Conservation (phyloP, 139 green algal species). For the Haematococcus sp. region DNA sequence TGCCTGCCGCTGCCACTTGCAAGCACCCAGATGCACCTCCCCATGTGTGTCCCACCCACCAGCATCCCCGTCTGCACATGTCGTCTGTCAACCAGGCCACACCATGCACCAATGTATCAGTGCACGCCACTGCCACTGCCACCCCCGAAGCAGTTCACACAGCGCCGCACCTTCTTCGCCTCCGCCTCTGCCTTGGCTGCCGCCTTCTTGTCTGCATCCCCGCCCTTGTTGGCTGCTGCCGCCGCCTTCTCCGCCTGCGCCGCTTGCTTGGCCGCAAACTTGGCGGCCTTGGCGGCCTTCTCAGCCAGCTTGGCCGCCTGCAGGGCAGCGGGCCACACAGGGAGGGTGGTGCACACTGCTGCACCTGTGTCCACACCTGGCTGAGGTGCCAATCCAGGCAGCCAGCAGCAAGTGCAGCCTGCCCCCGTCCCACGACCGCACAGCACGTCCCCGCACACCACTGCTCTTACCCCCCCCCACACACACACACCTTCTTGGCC, state of each 20-base stretch:
- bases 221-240: conserved; percentile 13
- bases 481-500: conserved; percentile 64
- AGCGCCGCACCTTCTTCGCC: conserved; percentile 78
- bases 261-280: conserved; percentile 66
- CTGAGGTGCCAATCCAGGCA: not conserved
- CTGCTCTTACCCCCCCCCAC: too few relatives aligned
- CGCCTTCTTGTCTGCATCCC: conserved; percentile 61
- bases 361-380: too few relatives aligned
- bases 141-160: not conserved
- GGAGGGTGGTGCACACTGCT: too few relatives aligned
- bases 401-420: not conserved
- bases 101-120: too few relatives aligned
- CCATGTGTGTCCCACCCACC: too few relatives aligned
- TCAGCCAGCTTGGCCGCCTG: conserved; percentile 77
- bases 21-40: too few relatives aligned
- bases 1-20: too few relatives aligned
- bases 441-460: not conserved
- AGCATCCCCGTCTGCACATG: too few relatives aligned
- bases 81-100: too few relatives aligned
- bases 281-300: conserved; percentile 74
- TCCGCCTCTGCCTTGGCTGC: conserved; percentile 77
- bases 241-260: conserved; percentile 37
- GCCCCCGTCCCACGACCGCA: too few relatives aligned
- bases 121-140: too few relatives aligned
- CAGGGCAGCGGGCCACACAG: not conserved